A percentile compares a stretch with the other conserved stretches of the same genome.
These are phyloP conservation scores for Candida silvatica DNA, from an alignment of 805 yeast species.

Conservation along the genomic window DNA sequence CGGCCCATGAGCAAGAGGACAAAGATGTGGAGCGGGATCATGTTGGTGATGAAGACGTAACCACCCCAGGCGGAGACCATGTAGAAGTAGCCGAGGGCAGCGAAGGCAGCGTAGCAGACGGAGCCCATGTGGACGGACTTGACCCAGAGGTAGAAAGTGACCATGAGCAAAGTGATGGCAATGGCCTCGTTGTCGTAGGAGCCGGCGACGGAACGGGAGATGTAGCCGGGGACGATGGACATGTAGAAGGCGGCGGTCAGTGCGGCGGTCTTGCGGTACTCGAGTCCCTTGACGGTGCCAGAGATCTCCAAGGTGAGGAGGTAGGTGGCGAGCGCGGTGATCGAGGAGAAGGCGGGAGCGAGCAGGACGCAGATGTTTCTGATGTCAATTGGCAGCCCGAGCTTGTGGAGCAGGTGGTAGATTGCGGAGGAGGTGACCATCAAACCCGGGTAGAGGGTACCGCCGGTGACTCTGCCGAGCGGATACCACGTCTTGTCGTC, in stretches of 20 bases:
- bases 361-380: constrained; percentile 92
- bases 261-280: constrained; percentile 57
- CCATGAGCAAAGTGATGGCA: constrained; percentile 92
- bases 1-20: constrained; percentile 91
- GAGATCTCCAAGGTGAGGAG: constrained; percentile 85
- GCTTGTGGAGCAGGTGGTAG: constrained; percentile 58
- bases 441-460: constrained; percentile 94
- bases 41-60: constrained; percentile 94
- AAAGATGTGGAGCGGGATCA: constrained; percentile 92
- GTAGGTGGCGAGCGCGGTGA: constrained; percentile 87
- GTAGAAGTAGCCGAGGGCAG: constrained; percentile 89
- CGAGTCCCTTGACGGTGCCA: constrained; percentile 34
- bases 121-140: constrained; percentile 90
- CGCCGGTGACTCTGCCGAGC: constrained; percentile 97
- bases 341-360: constrained; percentile 93
- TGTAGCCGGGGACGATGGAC: constrained; percentile 98
- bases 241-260: constrained; percentile 87
- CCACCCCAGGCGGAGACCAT: constrained; percentile 99
- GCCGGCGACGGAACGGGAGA: constrained; percentile 97
- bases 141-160: constrained; percentile 93
- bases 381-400: constrained; percentile 83
- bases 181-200: constrained; percentile 98
- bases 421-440: constrained; percentile 96
- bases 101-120: constrained; percentile 68
- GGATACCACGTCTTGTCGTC: constrained; percentile 99